Evolutionary conservation across 1,139 yeast genomes (phyloP), one percentile per base, ranked within the genome.

Genomic region (Suhomyces panamericanus): DNA sequence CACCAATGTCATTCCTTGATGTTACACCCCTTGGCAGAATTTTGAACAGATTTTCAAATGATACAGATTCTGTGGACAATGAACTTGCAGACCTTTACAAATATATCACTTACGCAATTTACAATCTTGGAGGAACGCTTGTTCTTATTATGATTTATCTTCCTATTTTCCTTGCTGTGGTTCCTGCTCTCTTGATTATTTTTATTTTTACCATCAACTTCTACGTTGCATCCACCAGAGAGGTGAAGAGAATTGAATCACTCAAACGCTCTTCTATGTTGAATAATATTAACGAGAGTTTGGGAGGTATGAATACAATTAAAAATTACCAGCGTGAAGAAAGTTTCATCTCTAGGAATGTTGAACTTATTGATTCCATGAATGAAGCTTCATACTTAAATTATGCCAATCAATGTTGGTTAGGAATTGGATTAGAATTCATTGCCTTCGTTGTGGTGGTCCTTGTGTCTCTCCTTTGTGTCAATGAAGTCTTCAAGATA

Each of bases 211-310:
- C 74, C 35, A 68, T 80, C 28, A 68, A 70, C 46, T 78, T 64
- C 52, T 82, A 81, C 56, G 87, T 87, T 57, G 80, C 90, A 12
- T 83, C 91, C 7, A 66, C 74, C 1, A 77, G 95, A 61, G 96
- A 89, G 61, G 69, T 89, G 50, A 89, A 89, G 63, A 79, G 96
- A 55, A 66, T 89, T 54, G 96, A 89, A 60, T 87, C 96, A 2
- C 64, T 77, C 24, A 79, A 83, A 56, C 75, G 96, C 56, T 87
- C 96, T 0, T 74, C 75, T 47, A 89, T 88, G 46, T 88, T 83
- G 68, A 78, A 86, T 50, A 85, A 86, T 54, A 84, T 87, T 59
- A 83, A 83, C 53, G 96, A 89, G 62, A 73, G 85, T 2, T 70
- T 89, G 51, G 75, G 77, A 49, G 96, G 96, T 26, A 68, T 82